Evolutionary conservation across 805 yeast species (phyloP).

Genomic region (Candida boleticola): DNA sequence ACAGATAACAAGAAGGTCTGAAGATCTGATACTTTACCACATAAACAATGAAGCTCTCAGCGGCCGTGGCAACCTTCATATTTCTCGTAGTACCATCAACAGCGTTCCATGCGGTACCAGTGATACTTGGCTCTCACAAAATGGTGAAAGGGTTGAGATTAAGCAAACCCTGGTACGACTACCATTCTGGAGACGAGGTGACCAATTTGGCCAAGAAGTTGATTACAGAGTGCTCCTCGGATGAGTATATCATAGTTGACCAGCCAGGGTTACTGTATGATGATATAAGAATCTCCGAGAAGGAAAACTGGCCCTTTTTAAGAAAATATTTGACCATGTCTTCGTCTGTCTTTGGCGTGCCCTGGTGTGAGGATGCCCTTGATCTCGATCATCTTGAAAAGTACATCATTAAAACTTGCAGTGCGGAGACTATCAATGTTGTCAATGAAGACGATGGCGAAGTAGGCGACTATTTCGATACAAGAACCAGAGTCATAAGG

Average conservation of each 20-base stretch:
- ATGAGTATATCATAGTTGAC: conserved; percentile 35
- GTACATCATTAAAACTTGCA: conserved; percentile 48
- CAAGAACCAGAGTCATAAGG: conserved; percentile 58
- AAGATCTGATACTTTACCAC: too few species aligned
- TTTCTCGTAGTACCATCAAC: background rate
- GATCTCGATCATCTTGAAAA: conserved; percentile 45
- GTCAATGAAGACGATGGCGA: conserved; percentile 42
- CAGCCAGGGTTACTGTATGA: conserved; percentile 35
- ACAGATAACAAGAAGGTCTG: too few species aligned
- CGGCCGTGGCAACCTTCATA: background rate
- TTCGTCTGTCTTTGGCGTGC: conserved; percentile 62
- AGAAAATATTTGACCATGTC: conserved; percentile 51
- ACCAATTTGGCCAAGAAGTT: conserved; percentile 35
- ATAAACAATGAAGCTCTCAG: too few species aligned
- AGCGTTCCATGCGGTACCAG: conserved; percentile 25
- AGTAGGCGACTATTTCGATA: conserved; percentile 59
- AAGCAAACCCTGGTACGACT: conserved; percentile 5
- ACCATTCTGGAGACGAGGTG: conserved; percentile 22
- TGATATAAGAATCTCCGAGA: conserved; percentile 28
- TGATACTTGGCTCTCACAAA: conserved; percentile 39
- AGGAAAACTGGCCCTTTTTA: conserved; percentile 45
- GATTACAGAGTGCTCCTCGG: conserved; percentile 39
- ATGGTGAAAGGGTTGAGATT: conserved; percentile 29
- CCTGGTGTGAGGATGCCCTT: conserved; percentile 42
- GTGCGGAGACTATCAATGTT: conserved; percentile 43